Percentiles rank a stretch among this genome's conserved stretches.
Evolutionary conservation across 768 basidiomycete species (phyloP).

Genomic region (Pulveroboletus ravenelii): DNA sequence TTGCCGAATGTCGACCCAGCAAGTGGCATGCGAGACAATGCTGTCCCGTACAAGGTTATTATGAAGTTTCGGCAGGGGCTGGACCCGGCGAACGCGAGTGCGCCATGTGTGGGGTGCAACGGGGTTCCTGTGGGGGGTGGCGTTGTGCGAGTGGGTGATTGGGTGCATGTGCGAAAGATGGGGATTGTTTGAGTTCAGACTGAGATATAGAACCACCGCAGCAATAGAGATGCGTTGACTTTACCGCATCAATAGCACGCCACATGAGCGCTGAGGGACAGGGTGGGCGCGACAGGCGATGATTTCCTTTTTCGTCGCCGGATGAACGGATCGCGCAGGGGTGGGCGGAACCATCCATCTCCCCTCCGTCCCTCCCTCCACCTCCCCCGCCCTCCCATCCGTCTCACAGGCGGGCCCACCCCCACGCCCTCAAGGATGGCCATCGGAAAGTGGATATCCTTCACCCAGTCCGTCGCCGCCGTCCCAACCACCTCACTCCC

Average conservation of each 20-base stretch:
- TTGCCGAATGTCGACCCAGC: conserved; percentile 67
- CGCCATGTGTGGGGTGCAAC: conserved; percentile 67
- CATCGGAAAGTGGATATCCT: conserved; percentile 38
- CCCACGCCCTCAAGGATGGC: conserved; percentile 21
- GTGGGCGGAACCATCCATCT: conserved; percentile 10
- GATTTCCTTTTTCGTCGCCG: neutral
- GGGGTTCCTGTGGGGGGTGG: conserved; percentile 50
- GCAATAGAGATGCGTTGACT: neutral
- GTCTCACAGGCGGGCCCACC: neutral
- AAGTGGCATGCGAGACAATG: conserved; percentile 61
- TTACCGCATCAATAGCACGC: neutral
- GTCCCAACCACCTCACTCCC: conserved; percentile 25
- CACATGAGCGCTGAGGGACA: neutral
- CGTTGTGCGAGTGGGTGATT: conserved; percentile 56
- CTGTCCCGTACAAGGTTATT: conserved; percentile 71
- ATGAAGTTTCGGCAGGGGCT: conserved; percentile 67
- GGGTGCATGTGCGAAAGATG: conserved; percentile 46
- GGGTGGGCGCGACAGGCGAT: neutral
- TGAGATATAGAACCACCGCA: neutral
- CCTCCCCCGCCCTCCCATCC: neutral
- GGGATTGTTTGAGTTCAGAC: conserved; percentile 21
- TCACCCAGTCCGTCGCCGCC: conserved; percentile 26
- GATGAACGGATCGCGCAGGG: conserved; percentile 7
- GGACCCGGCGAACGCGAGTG: conserved; percentile 43
- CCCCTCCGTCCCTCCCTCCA: neutral